phyloP scores from a whole-genome alignment of 2,329 filamentous ascomycete species.

The Amauroascus verrucosus region DNA sequence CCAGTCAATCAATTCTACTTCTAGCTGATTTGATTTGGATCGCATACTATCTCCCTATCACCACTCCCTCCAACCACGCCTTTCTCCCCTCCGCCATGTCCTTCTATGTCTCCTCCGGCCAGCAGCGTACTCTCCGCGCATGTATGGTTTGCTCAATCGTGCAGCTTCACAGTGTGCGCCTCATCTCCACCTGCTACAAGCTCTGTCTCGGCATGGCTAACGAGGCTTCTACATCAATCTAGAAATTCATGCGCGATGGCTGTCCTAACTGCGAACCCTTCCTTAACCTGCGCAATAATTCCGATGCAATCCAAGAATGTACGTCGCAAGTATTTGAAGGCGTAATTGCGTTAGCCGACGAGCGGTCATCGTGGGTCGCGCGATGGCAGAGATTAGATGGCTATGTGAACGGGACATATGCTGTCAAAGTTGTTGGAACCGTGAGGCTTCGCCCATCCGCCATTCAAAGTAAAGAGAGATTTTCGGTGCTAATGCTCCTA shows the following conservation, averaged over 20 bases:
- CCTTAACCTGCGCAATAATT: conserved; percentile 67
- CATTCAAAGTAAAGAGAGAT: not conserved
- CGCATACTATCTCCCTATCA: too few relatives aligned
- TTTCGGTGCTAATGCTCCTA: not conserved
- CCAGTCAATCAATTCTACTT: too few relatives aligned
- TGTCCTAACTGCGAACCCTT: conserved; percentile 96
- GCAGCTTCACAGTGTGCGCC: conserved; percentile 59
- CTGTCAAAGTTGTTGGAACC: conserved; percentile 83
- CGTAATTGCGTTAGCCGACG: conserved; percentile 72
- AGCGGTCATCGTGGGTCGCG: conserved; percentile 84
- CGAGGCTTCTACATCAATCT: conserved; percentile 4
- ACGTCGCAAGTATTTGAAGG: conserved; percentile 96
- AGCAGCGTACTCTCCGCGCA: conserved; percentile 79
- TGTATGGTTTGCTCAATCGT: conserved; percentile 99
- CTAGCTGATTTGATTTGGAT: too few relatives aligned
- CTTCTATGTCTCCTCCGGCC: conserved; percentile 61
- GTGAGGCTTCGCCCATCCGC: conserved; percentile 30
- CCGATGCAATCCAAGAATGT: conserved; percentile 79
- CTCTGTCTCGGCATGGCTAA: not conserved
- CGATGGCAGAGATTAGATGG: conserved; percentile 86
- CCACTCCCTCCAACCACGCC: not conserved
- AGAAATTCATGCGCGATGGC: conserved; percentile 78
- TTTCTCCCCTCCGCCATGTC: conserved; percentile 2
- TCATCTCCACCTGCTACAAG: conserved; percentile 9
- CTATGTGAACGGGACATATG: conserved; percentile 84